Evolutionary conservation across 176 grass and related monocot species (phyloP), one percentile per base, ranked within the genome.

Genomic region (Guadua angustifolia): DNA sequence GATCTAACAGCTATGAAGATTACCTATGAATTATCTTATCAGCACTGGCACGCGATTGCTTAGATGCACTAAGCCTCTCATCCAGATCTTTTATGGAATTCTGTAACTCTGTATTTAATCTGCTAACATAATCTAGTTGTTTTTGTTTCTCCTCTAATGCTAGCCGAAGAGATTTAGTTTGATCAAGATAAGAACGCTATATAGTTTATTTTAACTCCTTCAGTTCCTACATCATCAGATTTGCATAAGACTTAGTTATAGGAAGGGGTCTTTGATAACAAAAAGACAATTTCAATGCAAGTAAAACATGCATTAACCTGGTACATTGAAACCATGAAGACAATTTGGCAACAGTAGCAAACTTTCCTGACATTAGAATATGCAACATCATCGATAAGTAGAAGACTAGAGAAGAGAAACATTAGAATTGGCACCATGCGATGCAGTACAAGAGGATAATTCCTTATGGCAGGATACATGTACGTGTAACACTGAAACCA

Each of bases 21-120:
- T 91, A 95, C 96, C 89, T 95, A 51, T 82, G 79, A 92, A 99
- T 92, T 87, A 95, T 91, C 84, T 99, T 93, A 86, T 95, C 91
- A 39, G 96, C 87, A 92, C 95, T 91, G 2, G 82, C 64, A 69
- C 91, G 82, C 79, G 93, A 99, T 91, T 99, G 93, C 84, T 92
- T 94, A 43, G 78, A 99, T 79, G 91, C 86, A 80, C 65, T 75
- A 87, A 99, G 88, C 59, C 93, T 99, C 88, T 95, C 89, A 73
- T 92, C 83, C 49, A 99, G 86, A 86, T 99, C 96, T 87, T 95
- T 91, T 46, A 91, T 35, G 9, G 93, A 92, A 62, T 62, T 89
- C 60, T 71, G 93, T 76, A 99, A 73, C 79, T 87, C 91, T 59
- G 78, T 83, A 70, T 86, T 94, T 83, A 67, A 84, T 83, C 88